A percentile compares a stretch with the other conserved stretches of the same genome.
phyloP scores from a whole-genome alignment of 2,329 filamentous ascomycete genomes.

The Fusarium metavorans region DNA sequence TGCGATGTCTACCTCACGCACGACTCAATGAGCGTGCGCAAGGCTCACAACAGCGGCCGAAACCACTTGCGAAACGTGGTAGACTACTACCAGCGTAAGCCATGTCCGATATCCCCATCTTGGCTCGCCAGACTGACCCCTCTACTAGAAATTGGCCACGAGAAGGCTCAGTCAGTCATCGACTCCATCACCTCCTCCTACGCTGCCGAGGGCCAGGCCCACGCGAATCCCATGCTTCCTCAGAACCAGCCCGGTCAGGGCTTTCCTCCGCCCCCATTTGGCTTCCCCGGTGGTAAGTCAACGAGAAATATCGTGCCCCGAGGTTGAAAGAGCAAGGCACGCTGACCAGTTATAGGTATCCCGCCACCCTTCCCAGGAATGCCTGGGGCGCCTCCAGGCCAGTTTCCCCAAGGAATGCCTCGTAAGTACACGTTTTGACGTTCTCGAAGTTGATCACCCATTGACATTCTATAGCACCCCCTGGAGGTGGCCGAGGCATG shows the following conservation, averaged over 20 bases:
- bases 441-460: neutral
- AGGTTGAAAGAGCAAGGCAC: neutral
- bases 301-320: constrained; percentile 42
- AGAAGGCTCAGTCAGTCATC: constrained; percentile 98
- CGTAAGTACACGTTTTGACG: constrained; percentile 59
- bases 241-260: constrained; percentile 72
- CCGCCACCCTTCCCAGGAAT: constrained; percentile 71
- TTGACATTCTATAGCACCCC: constrained; percentile 54
- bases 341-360: constrained; percentile 54
- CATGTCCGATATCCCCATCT: neutral
- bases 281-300: constrained; percentile 68
- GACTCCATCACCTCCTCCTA: constrained; percentile 98
- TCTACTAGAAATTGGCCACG: constrained; percentile 88
- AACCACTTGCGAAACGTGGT: constrained; percentile 98
- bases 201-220: constrained; percentile 90
- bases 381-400: constrained; percentile 56
- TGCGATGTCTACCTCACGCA: constrained; percentile 99
- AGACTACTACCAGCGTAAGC: constrained; percentile 94
- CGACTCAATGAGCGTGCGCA: constrained; percentile 99
- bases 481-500: constrained; percentile 65
- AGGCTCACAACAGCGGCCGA: constrained; percentile 95
- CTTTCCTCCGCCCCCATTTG: constrained; percentile 67
- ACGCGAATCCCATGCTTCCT: constrained; percentile 85
- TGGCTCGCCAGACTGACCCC: constrained; percentile 11
- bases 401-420: constrained; percentile 58